Conservation (phyloP, 345 rosid genomes). For the Murraya koenigii region DNA sequence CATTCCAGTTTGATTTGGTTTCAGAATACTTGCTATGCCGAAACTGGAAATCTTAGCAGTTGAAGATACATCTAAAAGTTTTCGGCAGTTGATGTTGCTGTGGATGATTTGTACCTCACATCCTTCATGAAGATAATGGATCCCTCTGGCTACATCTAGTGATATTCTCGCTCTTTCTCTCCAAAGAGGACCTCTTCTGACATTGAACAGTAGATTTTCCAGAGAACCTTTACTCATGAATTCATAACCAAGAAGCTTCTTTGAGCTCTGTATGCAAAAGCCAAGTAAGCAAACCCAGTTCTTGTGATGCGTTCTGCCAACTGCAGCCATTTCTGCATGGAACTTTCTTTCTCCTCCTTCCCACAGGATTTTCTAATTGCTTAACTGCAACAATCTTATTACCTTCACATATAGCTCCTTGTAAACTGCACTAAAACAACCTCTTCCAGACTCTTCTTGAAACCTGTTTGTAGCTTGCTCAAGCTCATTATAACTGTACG, state of each 20-base stretch:
- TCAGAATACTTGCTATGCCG: constrained; percentile 23
- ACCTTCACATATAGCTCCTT: constrained; percentile 6
- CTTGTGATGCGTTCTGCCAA: constrained; percentile 26
- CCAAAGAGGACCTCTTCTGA: constrained; percentile 10
- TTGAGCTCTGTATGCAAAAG: constrained; percentile 21
- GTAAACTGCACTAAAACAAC: constrained; percentile 22
- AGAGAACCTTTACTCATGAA: constrained; percentile 24
- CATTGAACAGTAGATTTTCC: constrained; percentile 6
- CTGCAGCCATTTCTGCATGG: constrained; percentile 23
- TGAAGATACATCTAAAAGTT: constrained; percentile 24
- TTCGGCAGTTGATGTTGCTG: constrained; percentile 16
- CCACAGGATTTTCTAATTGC: constrained; percentile 13
- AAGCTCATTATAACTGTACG: constrained; percentile 22
- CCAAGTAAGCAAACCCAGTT: constrained; percentile 29
- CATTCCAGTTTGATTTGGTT: constrained; percentile 17
- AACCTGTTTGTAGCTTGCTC: constrained; percentile 23
- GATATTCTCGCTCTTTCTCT: constrained; percentile 18
- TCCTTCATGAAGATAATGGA: constrained; percentile 23
- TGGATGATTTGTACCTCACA: constrained; percentile 24
- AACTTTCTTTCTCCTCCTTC: constrained; percentile 22
- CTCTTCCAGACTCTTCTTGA: constrained; percentile 14
- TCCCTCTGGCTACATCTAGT: constrained; percentile 3
- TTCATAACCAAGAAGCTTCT: constrained; percentile 25
- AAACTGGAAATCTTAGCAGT: constrained; percentile 23
- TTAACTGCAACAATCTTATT: constrained; percentile 14